Evolutionary conservation across 2,329 filamentous ascomycete species (phyloP), one percentile per base, ranked within the genome.

Genomic region (Coleophoma crateriformis): DNA sequence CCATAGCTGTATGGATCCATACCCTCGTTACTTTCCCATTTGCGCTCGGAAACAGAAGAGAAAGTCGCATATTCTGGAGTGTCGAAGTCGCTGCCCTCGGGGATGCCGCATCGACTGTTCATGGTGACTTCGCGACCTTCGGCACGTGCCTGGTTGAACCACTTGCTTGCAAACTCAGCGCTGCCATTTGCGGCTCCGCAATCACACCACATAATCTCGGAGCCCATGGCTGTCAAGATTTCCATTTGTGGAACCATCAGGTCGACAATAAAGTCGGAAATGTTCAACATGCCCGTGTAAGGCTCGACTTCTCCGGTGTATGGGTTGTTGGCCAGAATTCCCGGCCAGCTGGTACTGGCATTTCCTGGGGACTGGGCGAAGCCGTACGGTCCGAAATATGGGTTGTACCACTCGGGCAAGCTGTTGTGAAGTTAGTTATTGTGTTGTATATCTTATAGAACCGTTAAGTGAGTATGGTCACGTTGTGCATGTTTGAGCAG

Each of bases 1-100:
- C 79, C 79, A 55, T 82, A 83, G 53, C 68, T 73, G 57, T 71
- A 82, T 0, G 79, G 79, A 55, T 83, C 79, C 75, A 84, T 78
- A 35, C 79, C 79, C 39, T 71, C 70, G 62, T 75, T 83, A 38
- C 67, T 74, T 63, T 83, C 80, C 79, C 79, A 84, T 61, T 83
- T 82, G 27, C 76, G 68, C 33, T 67, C 60, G 60, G 79, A 76
- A 8, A 74, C 71, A 3, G 72, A 68, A 3, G 68, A 64, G 58
- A 75, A 79, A 7, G 68, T 69, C 27, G 68, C 66, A 58, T 82
- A 84, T 60, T 83, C 79, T 0, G 79, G 79, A 1, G 79, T 83
- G 59, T 82, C 78, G 55, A 81, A 83, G 64, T 83, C 78, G 12
- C 65, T 66, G 1, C 63, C 61, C 41, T 72, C 71, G 0, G 74